Conservation (phyloP, 2,329 filamentous ascomycete genomes). For the Fusarium oligoseptatum region DNA sequence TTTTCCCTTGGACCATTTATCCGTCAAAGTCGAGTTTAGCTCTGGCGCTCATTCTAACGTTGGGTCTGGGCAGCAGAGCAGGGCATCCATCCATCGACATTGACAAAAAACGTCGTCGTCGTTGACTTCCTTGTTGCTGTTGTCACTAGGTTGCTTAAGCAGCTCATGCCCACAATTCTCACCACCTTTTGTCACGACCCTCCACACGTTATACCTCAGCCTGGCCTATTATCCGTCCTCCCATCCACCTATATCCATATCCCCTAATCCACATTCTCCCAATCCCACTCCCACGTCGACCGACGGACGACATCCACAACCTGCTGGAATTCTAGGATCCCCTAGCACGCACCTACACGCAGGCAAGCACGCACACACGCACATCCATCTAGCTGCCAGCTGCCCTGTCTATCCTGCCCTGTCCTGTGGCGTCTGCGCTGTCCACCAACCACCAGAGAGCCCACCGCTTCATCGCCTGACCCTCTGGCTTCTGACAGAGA, state of each 20-base stretch:
- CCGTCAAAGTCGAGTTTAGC: not conserved
- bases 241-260: slow-evolving; percentile 14
- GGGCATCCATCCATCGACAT: not conserved
- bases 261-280: slow-evolving; percentile 26
- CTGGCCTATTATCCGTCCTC: slow-evolving; percentile 9
- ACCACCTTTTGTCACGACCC: slow-evolving; percentile 10
- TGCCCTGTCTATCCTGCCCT: slow-evolving; percentile 20
- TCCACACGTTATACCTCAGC: slow-evolving; percentile 15
- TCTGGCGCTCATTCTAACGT: not conserved
- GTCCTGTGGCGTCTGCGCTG: slow-evolving; percentile 27
- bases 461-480: slow-evolving; percentile 45
- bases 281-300: slow-evolving; percentile 13
- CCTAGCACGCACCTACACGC: not conserved
- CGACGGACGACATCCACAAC: slow-evolving; percentile 8
- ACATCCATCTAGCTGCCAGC: not conserved
- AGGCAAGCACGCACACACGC: slow-evolving; percentile 1
- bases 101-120: not conserved
- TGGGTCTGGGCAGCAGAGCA: not conserved
- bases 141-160: not conserved
- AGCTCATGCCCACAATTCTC: not conserved
- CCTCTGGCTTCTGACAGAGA: slow-evolving; percentile 22
- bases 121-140: not conserved
- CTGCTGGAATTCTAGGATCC: slow-evolving; percentile 15
- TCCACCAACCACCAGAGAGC: slow-evolving; percentile 35
- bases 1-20: not conserved